Evolutionary conservation across 2,329 filamentous ascomycete genomes (phyloP), one percentile per base, ranked within the genome.

Genomic region (Claviceps maximensis): DNA sequence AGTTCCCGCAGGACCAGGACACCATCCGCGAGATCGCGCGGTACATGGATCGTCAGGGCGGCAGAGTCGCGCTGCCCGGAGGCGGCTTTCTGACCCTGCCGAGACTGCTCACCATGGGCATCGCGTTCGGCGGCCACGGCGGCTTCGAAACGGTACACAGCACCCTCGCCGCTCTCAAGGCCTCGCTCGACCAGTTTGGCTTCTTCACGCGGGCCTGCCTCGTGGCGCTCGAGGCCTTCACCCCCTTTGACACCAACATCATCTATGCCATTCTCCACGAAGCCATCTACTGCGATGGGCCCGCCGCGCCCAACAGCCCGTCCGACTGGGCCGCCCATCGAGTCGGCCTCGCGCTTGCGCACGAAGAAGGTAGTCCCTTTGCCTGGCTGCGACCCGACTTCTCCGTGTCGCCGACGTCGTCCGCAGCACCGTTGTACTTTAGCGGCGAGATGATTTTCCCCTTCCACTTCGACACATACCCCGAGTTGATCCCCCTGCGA

Each of bases 401-500:
- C 9, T 64, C 65, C 0, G 66, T 72, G 13, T 31, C 54, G 2
- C 19, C 51, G 13, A 27, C 54, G 2, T n/a, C 51, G 2, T 45
- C 52, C 15, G 41, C 15, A 6, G 64, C 70, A 2, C 83, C 84
- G 0, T 72, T 93, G 23, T 86, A 79, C 67, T 95, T 96, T 70
- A 89, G 87, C 0, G 89, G 90, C 55, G 91, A 97, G 71, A 96
- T 95, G 89, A 79, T 95, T 50, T 95, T 83, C 65, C 84, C 86
- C 1, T 85, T 87, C 67, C 86, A 90, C 75, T 90, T 95, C 59
- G 81, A 89, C 40, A 84, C 84, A 17, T 91, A 88, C 62, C 74
- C 80, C 1, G 89, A 94, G 66, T 79, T 97, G 21, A 71, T 71
- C n/a, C 72, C 80, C 54, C 69, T 97, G 47, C 78, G 77, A 52